Base-by-base conservation (phyloP, 768 basidiomycete species). In the Lentinula detonsa region DNA sequence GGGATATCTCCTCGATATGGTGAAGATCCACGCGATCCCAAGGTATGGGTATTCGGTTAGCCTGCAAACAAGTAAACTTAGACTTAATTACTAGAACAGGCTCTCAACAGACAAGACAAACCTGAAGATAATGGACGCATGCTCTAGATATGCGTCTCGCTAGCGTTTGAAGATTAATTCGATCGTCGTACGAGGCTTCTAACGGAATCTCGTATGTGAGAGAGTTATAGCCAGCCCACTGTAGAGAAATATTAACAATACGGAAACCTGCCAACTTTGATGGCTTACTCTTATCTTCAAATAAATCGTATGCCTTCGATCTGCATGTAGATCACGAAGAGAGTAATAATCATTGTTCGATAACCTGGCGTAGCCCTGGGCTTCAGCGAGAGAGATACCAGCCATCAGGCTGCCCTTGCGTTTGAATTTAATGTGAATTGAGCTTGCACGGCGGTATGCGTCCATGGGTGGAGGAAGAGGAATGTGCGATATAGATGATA, bases 181-280 rank as follows among this genome's bases (percentile, higher is more conserved):
- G 83, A 34, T 86, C 84, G 60, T 83, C 81, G 66, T 86, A 87
- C 10, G 79, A 79, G 21, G 50, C 28, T 65, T 89, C 86, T 48
- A 90, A 73, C 1, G 89, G 88, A 48, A 91, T 84, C 68, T 90
- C 86, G 64, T 90, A 91, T 45, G 86, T 88, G 70, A 88, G 78
- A 8, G 87, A 80, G 45, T 78, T 71, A 66, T 89, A 88, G 1
- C 88, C 88, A 46, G 81, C 76, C 88, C 88, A 91, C 88, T 90
- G 59, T 42, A 9, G 23, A 48, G 48, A 16, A 9, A 4, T 23
- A 39, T 49, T 63, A 52, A 48, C 46, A 40, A 18, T n/a, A 43
- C 28, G 13, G 61, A 50, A 28, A 1, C 34, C 60, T 16, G 21
- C 53, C 59, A 61, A 1, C 39, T 59, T n/a, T 23, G 51, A 43